phyloP scores from a whole-genome alignment of 176 grass and related monocot species.

The Ensete glaucum region DNA sequence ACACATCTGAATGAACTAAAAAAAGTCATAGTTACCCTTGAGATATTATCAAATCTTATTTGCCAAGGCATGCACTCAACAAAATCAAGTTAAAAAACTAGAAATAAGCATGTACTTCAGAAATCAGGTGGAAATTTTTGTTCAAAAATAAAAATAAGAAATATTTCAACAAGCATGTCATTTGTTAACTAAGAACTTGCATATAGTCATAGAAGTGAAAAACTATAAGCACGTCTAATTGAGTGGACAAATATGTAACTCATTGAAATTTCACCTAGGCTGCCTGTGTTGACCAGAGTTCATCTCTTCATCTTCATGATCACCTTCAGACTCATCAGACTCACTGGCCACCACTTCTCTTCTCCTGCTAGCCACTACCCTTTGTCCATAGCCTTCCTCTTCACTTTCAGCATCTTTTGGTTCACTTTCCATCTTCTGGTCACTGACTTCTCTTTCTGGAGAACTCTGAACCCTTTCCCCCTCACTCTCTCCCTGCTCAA shows the following conservation, averaged over 20 bases:
- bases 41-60: not conserved
- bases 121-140: too few species aligned
- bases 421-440: conserved; percentile 43
- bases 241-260: not conserved
- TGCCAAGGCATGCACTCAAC: not conserved
- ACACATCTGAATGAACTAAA: too few species aligned
- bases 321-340: conserved; percentile 74
- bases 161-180: too few species aligned
- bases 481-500: conserved; percentile 62
- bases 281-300: conserved; percentile 38
- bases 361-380: conserved; percentile 55
- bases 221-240: not conserved
- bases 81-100: not conserved
- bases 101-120: too few species aligned
- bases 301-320: conserved; percentile 42
- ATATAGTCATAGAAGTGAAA: not conserved
- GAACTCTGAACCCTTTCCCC: conserved; percentile 59
- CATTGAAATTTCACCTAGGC: conserved; percentile 36
- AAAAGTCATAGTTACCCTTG: not conserved
- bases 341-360: conserved; percentile 62
- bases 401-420: conserved; percentile 55
- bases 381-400: conserved; percentile 66
- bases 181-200: too few species aligned
- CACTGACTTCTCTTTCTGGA: conserved; percentile 63
- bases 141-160: too few species aligned